These are phyloP conservation scores for Teratosphaeria gauchensis DNA, from an alignment of 2,329 filamentous ascomycete genomes.

Conservation along the genomic window DNA sequence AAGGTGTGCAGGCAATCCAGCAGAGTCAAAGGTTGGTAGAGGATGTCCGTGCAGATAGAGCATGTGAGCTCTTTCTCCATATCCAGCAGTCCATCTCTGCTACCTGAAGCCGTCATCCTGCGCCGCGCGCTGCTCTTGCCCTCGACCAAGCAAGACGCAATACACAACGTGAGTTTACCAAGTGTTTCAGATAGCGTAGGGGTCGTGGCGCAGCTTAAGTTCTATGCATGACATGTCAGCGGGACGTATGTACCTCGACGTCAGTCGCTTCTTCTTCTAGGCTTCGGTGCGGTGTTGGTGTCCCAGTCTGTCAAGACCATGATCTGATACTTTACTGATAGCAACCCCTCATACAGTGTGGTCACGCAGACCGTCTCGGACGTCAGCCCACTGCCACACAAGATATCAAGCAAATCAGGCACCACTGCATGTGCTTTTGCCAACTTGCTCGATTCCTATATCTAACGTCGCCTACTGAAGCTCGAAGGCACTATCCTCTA, in stretches of 20 bases:
- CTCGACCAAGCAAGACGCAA: background rate
- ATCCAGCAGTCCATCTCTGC: constrained; percentile 37
- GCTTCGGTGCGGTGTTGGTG: background rate
- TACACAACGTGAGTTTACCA: background rate
- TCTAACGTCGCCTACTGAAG: no score
- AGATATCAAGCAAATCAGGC: background rate
- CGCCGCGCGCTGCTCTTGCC: background rate
- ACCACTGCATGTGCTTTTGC: background rate
- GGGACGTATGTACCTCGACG: background rate
- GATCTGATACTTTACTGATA: background rate
- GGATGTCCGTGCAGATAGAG: constrained; percentile 74
- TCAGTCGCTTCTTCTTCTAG: background rate
- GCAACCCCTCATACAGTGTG: no score
- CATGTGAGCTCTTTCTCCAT: constrained; percentile 63
- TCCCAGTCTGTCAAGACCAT: background rate
- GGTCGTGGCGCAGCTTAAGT: background rate
- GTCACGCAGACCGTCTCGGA: background rate
- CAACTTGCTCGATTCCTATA: background rate
- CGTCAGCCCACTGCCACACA: background rate
- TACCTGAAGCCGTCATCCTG: constrained; percentile 4
- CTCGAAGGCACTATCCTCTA: no score
- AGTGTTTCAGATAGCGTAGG: background rate
- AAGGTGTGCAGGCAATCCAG: constrained; percentile 53
- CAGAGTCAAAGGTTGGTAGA: constrained; percentile 30
- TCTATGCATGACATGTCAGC: constrained; percentile 1